Evolutionary conservation across 2,329 filamentous ascomycete genomes (phyloP), one percentile per base, ranked within the genome.

Genomic region (Allantophomopsis lycopodina): DNA sequence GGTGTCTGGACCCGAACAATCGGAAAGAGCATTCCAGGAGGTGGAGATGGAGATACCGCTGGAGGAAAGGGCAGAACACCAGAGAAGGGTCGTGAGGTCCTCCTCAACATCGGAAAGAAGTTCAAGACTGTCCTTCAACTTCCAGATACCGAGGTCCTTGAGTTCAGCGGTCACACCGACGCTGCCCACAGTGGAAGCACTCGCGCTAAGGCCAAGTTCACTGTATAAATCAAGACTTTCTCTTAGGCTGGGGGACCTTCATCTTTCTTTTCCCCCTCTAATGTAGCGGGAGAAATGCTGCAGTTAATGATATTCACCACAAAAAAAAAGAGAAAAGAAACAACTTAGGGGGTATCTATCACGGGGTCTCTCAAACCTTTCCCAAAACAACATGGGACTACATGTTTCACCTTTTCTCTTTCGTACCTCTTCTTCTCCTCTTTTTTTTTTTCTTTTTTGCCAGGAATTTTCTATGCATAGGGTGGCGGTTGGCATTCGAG

Each of bases 131-230:
- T 93, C 18, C 70, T 98, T 41, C 79, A 83, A 59, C 68, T 98
- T 44, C 81, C 82, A 44, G 63, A 78, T 41, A 71, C 66, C 44
- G 91, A 96, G 59, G 61, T 68, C 45, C 77, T 98, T 43, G 93
- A 98, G 65, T 98, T 96, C 66, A 94, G 86, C 15, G 91, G 91
- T 44, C 91, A 98, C 66, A 94, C 86, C 14, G 93, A 98, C 52
- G 84, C 83, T 51, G 89, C 91, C 31, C 83, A 94, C 60, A 79
- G 83, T 44, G 91, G 91, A 50, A 95, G 88, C 65, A 94, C 86
- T 44, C 79, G 93, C 53, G 91, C 91, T 42, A 96, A 93, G 73
- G 84, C 91, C 53, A 98, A 95, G 72, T 85, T 86, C 62, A 70
- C 73, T 38, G 87, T 87, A 55, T 95, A 81, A 69, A 39, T 18